Evolutionary conservation across 768 basidiomycete genomes (phyloP).

Genomic region (Mycena chlorophos): DNA sequence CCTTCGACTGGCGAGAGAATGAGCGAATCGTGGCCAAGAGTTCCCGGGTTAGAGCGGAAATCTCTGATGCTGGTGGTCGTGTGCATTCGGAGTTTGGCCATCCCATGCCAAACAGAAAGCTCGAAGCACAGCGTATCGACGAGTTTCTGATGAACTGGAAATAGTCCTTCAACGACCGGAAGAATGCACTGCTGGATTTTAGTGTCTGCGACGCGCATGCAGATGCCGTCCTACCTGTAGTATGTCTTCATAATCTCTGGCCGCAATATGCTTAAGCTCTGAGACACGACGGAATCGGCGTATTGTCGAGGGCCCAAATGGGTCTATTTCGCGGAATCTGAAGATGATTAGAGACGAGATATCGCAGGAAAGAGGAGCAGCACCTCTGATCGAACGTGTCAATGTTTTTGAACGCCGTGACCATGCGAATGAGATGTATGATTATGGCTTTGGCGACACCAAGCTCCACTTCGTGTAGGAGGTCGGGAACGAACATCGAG

Average conservation of each 20-base stretch:
- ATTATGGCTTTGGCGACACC: constrained; percentile 40
- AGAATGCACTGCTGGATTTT: constrained; percentile 32
- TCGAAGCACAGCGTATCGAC: constrained; percentile 27
- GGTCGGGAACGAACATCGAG: constrained; percentile 31
- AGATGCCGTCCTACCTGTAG: constrained; percentile 28
- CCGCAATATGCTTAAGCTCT: constrained; percentile 24
- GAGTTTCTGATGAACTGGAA: constrained; percentile 26
- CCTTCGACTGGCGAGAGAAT: constrained; percentile 21
- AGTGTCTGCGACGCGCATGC: not conserved
- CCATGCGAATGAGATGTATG: no score
- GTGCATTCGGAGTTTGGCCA: no score
- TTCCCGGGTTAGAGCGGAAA: constrained; percentile 17
- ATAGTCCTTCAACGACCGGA: constrained; percentile 32
- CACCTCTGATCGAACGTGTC: constrained; percentile 27
- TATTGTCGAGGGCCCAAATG: constrained; percentile 27
- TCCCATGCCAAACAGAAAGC: constrained; percentile 34
- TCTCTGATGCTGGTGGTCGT: constrained; percentile 25
- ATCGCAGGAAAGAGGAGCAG: not conserved
- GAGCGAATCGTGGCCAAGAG: constrained; percentile 24
- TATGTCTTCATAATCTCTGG: constrained; percentile 31
- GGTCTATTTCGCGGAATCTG: constrained; percentile 26
- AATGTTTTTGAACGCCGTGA: no score
- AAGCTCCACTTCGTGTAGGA: constrained; percentile 43
- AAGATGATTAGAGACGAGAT: not conserved
- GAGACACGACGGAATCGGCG: constrained; percentile 21